phyloP scores from a whole-genome alignment of 305 asterid species.

The Fraxinus albicans region DNA sequence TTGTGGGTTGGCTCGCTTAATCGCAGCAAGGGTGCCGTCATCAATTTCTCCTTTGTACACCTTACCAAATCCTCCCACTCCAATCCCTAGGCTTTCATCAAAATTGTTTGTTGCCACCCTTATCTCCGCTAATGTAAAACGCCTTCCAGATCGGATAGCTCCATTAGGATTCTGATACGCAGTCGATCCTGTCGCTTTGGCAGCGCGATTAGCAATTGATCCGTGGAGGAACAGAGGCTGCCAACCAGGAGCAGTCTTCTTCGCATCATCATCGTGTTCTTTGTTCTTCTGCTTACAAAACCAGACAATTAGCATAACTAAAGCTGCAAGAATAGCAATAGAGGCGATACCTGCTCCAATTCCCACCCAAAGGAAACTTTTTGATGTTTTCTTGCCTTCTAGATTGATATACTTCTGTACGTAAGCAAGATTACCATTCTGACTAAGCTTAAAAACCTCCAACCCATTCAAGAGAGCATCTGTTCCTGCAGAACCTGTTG shows the following conservation, averaged over 20 bases:
- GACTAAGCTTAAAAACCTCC: conserved; percentile 86
- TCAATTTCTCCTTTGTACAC: conserved; percentile 78
- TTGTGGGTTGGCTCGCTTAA: conserved; percentile 83
- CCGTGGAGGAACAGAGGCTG: conserved; percentile 63
- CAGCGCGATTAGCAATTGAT: conserved; percentile 35
- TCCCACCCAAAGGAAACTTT: conserved; percentile 55
- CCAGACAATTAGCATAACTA: conserved; percentile 35
- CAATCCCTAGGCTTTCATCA: conserved; percentile 74
- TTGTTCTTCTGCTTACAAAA: conserved; percentile 45
- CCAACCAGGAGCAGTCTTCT: conserved; percentile 66
- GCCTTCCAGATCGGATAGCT: conserved; percentile 59
- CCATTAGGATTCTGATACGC: conserved; percentile 33
- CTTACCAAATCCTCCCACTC: conserved; percentile 90
- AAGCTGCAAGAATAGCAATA: conserved; percentile 49
- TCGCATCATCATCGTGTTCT: conserved; percentile 28
- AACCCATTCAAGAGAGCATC: conserved; percentile 88
- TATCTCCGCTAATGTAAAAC: conserved; percentile 67
- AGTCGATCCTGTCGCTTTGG: conserved; percentile 44
- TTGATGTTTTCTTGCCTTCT: conserved; percentile 41
- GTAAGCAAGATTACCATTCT: conserved; percentile 66
- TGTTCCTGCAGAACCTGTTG: conserved; percentile 68
- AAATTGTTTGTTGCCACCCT: conserved; percentile 66
- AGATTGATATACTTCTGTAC: conserved; percentile 41
- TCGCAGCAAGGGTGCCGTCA: conserved; percentile 57
- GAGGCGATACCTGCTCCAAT: conserved; percentile 73